Base-by-base conservation (phyloP, 805 yeast genomes). In the Kregervanrija pseudodelftensis region DNA sequence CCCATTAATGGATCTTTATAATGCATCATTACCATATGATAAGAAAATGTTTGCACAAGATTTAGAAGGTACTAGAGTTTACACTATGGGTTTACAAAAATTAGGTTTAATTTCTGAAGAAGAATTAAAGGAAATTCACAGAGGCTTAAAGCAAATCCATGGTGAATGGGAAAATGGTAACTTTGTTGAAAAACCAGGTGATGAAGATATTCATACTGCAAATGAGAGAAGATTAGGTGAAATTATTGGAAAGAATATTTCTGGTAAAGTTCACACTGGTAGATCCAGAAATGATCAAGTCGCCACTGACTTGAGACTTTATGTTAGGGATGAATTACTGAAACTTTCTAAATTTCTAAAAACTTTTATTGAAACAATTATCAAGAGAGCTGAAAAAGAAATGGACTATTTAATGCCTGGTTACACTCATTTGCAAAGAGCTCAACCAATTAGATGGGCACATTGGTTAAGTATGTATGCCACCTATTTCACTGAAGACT, bases 391-490 rank as follows among this genome's bases (percentile, higher is more conserved):
- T 5, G 82, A 79, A 58, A 63, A 73, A 32, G 99, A 93, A 68
- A 85, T 93, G 48, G 95, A 85, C 56, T 85, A 84, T 14, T 74
- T 93, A 60, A 93, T 93, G 98, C 99, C 99, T 10, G 99, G 99
- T 37, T 93, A 93, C 70, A 93, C 99, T 11, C 99, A 93, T 69
- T 72, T 93, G 63, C 99, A 93, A 73, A 85, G 96, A 64, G 98
- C 98, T 2, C 99, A 90, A 68, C 99, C 99, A n/a, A 93, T 93
- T 60, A 80, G 99, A 69, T 93, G 99, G 99, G 74, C 97, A 1
- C 99, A 93, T 64, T 91, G 97, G 96, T 73, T 93, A 53, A 79
- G 91, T 54, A 81, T 88, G 63, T 91, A 93, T 60, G 97, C 96
- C 34, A 91, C 99, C 2, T 93, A 90, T 62, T 83, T 93, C 66